phyloP scores from a whole-genome alignment of 352 stramenopile genomes.

The Phytophthora vignae region DNA sequence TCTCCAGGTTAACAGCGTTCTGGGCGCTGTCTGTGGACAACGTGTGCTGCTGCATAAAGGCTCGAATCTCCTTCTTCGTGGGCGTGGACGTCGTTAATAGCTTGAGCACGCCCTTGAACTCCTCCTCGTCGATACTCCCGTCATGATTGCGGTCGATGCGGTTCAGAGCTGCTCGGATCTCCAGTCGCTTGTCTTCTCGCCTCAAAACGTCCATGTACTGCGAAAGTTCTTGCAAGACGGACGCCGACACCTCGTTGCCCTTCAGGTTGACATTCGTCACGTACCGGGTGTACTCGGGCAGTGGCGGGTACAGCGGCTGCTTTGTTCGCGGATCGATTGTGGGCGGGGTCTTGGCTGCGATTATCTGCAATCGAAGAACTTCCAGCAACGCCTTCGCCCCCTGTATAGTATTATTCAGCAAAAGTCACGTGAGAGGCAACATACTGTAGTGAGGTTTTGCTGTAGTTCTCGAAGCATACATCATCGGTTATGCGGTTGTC shows the following conservation, averaged over 20 bases:
- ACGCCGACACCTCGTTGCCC: constrained; percentile 76
- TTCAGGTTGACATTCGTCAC: constrained; percentile 81
- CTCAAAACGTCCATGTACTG: constrained; percentile 82
- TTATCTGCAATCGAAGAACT: constrained; percentile 81
- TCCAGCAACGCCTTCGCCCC: constrained; percentile 77
- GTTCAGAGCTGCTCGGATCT: constrained; percentile 76
- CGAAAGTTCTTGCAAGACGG: constrained; percentile 67
- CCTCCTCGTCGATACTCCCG: constrained; percentile 75
- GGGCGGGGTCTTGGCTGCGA: constrained; percentile 67
- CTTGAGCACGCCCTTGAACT: constrained; percentile 83
- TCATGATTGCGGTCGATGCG: constrained; percentile 73
- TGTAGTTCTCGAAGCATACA: constrained; percentile 39
- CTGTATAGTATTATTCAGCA: constrained; percentile 35
- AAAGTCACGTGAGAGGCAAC: neutral
- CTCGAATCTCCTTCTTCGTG: constrained; percentile 77
- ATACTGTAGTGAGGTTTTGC: neutral
- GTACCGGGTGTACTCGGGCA: constrained; percentile 74
- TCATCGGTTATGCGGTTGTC: constrained; percentile 87
- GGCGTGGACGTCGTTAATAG: constrained; percentile 74
- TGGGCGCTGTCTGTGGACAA: constrained; percentile 57
- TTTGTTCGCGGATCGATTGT: constrained; percentile 63
- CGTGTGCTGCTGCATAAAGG: constrained; percentile 70
- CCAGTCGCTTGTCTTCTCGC: constrained; percentile 79
- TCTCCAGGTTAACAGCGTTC: constrained; percentile 70
- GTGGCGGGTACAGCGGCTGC: constrained; percentile 45